These are phyloP conservation scores for Neurospora sp. DNA, from an alignment of 2,329 filamentous ascomycete species.

Conservation along the genomic window DNA sequence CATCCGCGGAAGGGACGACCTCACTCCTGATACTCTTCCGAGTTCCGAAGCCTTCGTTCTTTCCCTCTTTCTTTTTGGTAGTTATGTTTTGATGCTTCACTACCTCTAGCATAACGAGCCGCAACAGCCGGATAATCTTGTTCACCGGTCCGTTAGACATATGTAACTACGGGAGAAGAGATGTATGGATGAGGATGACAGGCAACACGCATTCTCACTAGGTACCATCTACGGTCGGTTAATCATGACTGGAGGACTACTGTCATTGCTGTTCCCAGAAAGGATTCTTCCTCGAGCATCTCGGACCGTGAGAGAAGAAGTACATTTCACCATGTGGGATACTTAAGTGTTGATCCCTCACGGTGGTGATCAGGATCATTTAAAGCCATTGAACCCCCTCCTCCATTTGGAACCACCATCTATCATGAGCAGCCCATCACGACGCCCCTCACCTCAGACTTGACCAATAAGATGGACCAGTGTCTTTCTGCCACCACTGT, in stretches of 20 bases:
- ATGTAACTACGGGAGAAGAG: not conserved
- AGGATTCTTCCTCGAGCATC: not conserved
- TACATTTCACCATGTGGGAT: not conserved
- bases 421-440: not conserved
- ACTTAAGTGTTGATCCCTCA: not conserved
- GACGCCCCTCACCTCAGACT: not conserved
- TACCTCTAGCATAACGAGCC: too few species aligned
- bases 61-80: not conserved
- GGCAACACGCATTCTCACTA: not conserved
- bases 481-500: not conserved
- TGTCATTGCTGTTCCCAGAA: not conserved
- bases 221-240: not conserved
- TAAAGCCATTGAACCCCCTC: not conserved
- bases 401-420: not conserved
- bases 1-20: not conserved
- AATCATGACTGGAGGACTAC: not conserved
- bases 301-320: not conserved
- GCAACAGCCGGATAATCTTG: too few species aligned
- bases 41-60: not conserved
- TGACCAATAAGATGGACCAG: not conserved
- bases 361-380: not conserved
- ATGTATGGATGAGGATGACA: not conserved
- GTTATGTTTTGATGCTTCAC: not conserved
- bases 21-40: not conserved
- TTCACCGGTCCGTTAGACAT: not conserved